phyloP scores from a whole-genome alignment of 106 monocot species.

The Vanilla planifolia region DNA sequence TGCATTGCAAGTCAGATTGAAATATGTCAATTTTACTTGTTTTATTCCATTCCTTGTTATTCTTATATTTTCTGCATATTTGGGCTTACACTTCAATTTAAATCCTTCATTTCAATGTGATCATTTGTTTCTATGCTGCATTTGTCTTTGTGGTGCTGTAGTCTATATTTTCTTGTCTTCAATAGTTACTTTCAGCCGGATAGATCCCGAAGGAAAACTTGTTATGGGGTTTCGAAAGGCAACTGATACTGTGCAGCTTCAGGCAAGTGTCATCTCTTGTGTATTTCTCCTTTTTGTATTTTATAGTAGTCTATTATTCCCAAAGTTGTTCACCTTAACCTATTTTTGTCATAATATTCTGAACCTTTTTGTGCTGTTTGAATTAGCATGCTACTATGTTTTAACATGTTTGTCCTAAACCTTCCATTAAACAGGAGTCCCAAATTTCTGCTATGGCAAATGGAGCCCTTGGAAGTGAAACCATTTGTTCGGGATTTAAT shows the following conservation, averaged over 20 bases:
- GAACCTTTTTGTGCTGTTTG: neutral
- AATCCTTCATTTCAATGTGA: too few relatives aligned
- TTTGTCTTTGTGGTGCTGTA: too few relatives aligned
- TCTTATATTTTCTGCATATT: too few relatives aligned
- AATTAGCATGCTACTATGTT: neutral
- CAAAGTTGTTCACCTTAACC: neutral
- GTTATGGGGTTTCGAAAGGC: constrained; percentile 97
- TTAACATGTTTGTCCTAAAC: neutral
- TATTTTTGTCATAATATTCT: neutral
- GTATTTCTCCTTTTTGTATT: neutral
- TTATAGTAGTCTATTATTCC: neutral
- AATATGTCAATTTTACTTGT: too few relatives aligned
- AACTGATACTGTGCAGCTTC: constrained; percentile 64
- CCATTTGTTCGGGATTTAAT: constrained; percentile 49
- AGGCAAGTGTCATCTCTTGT: constrained; percentile 30
- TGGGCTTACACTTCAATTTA: too few relatives aligned
- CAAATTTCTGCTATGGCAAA: constrained; percentile 90
- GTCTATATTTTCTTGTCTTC: too few relatives aligned
- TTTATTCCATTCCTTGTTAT: too few relatives aligned
- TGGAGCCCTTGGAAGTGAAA: constrained; percentile 53
- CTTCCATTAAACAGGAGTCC: constrained; percentile 54
- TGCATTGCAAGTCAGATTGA: too few relatives aligned
- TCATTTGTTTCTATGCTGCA: too few relatives aligned
- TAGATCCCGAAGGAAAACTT: constrained; percentile 97
- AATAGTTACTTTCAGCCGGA: constrained; percentile 96